Percentiles rank a stretch among this genome's conserved stretches.
Conservation (phyloP, 129 eudicot genomes). For the Pittosporum tobira region DNA sequence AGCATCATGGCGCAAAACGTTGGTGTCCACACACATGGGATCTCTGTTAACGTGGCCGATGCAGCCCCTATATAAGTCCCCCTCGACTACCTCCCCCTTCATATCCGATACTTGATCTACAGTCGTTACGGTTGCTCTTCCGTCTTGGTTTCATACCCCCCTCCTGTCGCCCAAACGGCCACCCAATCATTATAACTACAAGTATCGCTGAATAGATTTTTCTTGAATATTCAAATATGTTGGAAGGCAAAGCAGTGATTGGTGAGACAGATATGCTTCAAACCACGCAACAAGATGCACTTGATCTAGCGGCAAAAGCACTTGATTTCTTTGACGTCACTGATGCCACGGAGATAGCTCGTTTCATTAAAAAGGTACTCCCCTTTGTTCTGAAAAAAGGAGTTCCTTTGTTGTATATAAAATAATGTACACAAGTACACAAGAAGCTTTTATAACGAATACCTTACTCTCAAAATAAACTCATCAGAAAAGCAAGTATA, state of each 20-base stretch:
- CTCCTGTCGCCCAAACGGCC: too few relatives aligned
- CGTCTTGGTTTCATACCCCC: background rate
- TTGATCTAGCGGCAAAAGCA: constrained; percentile 76
- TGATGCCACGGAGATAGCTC: constrained; percentile 75
- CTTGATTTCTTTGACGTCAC: constrained; percentile 84
- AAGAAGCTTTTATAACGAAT: too few relatives aligned
- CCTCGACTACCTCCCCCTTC: background rate
- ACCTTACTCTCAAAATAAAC: too few relatives aligned
- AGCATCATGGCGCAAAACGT: background rate
- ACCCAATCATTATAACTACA: background rate
- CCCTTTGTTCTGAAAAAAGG: too few relatives aligned
- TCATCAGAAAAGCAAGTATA: too few relatives aligned
- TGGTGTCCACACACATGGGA: constrained; percentile 5
- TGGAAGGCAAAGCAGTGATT: constrained; percentile 80
- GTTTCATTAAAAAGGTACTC: constrained; percentile 74
- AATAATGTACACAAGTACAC: too few relatives aligned
- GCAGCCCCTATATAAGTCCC: constrained; percentile 1
- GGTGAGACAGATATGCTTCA: constrained; percentile 84
- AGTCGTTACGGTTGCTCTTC: constrained; percentile 1
- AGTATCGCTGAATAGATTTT: background rate
- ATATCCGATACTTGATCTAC: constrained; percentile 15
- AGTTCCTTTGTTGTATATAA: too few relatives aligned
- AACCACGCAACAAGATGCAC: constrained; percentile 77
- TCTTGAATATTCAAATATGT: constrained; percentile 27
- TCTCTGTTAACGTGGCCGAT: constrained; percentile 15